These are phyloP conservation scores for Paecilomyces variotii DNA, from an alignment of 2,329 filamentous ascomycete genomes.

Conservation along the genomic window DNA sequence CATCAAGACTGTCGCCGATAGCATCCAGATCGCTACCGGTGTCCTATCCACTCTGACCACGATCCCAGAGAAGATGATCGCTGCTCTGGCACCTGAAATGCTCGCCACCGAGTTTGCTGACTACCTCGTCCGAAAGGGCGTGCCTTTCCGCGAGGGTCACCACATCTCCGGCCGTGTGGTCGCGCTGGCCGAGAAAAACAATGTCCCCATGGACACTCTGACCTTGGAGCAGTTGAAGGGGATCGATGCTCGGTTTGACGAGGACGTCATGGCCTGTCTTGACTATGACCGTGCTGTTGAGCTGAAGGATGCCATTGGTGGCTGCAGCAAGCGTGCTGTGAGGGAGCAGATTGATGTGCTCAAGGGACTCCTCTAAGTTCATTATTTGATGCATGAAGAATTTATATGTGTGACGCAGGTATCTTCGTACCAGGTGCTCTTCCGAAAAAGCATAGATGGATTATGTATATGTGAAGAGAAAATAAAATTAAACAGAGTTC, in stretches of 20 bases:
- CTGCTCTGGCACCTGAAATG: conserved; percentile 74
- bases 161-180: conserved; percentile 69
- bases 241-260: conserved; percentile 61
- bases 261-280: conserved; percentile 63
- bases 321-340: conserved; percentile 65
- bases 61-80: conserved; percentile 67
- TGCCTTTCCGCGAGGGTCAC: conserved; percentile 73
- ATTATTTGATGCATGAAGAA: not conserved
- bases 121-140: conserved; percentile 43
- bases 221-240: conserved; percentile 57
- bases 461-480: not conserved
- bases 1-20: conserved; percentile 73
- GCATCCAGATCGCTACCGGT: conserved; percentile 73
- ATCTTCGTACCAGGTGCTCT: not conserved
- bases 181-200: conserved; percentile 60
- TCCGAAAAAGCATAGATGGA: not conserved
- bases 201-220: conserved; percentile 62
- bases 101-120: conserved; percentile 54
- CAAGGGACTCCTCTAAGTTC: conserved; percentile 40
- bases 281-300: conserved; percentile 81
- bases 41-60: conserved; percentile 66
- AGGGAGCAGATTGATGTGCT: conserved; percentile 61
- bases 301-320: conserved; percentile 66
- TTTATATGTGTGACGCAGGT: not conserved
- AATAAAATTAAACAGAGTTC: not conserved